Conservation (phyloP, 1,284 basidiomycete species). For the Malassezia cuniculi region DNA sequence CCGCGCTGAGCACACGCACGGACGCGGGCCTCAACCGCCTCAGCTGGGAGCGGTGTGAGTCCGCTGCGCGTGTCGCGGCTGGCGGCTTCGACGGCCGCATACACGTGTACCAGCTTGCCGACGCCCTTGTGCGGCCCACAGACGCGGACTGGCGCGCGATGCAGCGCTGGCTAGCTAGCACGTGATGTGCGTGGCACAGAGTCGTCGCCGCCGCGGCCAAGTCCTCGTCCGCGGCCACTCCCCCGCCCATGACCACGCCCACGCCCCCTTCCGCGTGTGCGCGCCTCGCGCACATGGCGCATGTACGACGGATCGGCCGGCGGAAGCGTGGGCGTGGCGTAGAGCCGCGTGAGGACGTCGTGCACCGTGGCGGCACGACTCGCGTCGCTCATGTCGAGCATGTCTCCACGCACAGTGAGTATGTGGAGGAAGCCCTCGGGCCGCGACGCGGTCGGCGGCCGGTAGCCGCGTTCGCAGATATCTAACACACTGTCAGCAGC, state of each 20-base stretch:
- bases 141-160: conserved; percentile 24
- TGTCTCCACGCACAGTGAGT: neutral
- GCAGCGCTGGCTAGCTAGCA: conserved; percentile 16
- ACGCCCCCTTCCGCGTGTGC: neutral
- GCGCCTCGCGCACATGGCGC: conserved; percentile 2
- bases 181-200: neutral
- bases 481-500: conserved; percentile 1
- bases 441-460: neutral
- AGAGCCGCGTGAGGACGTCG: neutral
- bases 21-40: conserved; percentile 80
- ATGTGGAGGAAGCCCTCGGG: conserved; percentile 13
- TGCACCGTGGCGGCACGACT: neutral
- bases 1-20: neutral
- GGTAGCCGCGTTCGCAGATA: conserved; percentile 6
- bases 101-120: conserved; percentile 61
- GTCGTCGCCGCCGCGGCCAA: neutral
- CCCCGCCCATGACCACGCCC: conserved; percentile 1
- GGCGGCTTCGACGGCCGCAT: conserved; percentile 83
- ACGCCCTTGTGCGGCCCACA: conserved; percentile 17
- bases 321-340: conserved; percentile 2
- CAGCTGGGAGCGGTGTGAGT: conserved; percentile 63
- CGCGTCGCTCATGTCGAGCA: neutral
- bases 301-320: conserved; percentile 7
- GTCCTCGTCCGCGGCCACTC: neutral
- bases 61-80: conserved; percentile 56